These are phyloP conservation scores for Hirschfeldia incana DNA, from an alignment of 345 rosid genomes.

Conservation along the genomic window DNA sequence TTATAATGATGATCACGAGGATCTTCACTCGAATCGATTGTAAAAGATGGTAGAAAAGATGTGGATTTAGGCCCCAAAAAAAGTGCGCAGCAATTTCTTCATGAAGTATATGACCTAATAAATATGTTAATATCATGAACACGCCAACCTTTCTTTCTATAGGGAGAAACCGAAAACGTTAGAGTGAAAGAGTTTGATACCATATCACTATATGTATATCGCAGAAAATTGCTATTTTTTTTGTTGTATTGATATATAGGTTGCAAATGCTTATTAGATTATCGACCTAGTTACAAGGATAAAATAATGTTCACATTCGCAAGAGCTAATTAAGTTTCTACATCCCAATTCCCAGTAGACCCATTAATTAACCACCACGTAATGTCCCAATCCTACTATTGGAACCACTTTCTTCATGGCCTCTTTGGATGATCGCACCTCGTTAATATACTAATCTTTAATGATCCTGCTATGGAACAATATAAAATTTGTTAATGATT, in stretches of 20 bases:
- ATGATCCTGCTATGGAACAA: conserved; percentile 4
- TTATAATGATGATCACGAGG: neutral
- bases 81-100: neutral
- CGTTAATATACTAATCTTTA: conserved; percentile 24
- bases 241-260: neutral
- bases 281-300: neutral
- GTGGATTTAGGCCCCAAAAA: neutral
- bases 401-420: conserved; percentile 39
- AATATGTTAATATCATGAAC: neutral
- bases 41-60: neutral
- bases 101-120: neutral
- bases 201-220: neutral
- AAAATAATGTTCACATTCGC: neutral
- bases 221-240: neutral
- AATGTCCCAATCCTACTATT: conserved; percentile 36
- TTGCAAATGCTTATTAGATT: neutral
- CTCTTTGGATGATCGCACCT: conserved; percentile 38
- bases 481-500: neutral
- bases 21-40: neutral
- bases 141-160: neutral
- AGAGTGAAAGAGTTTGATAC: neutral
- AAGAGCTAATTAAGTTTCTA: neutral
- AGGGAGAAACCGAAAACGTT: neutral
- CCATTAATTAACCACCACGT: neutral
- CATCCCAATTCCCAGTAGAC: neutral